These are phyloP conservation scores for Fraxinus xanthoxyloides DNA, from an alignment of 305 asterid genomes.

Conservation along the genomic window DNA sequence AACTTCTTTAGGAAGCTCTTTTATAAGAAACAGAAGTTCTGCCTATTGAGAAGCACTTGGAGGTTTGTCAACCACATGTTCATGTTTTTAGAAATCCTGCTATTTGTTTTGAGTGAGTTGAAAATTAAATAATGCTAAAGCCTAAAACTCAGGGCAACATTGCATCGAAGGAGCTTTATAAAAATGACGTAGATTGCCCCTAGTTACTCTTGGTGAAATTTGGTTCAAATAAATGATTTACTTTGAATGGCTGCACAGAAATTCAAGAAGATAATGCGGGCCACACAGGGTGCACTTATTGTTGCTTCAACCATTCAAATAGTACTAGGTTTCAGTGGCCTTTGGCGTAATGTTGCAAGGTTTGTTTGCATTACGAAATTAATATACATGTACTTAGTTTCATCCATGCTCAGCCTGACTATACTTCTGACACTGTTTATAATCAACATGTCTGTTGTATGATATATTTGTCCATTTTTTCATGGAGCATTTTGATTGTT, in stretches of 20 bases:
- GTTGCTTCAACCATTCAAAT: constrained; percentile 61
- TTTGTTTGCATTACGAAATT: constrained; percentile 14
- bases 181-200: neutral
- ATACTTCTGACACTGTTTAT: neutral
- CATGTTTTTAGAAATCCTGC: neutral
- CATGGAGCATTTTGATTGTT: neutral
- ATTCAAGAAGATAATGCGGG: constrained; percentile 59
- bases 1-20: neutral
- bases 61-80: neutral
- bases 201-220: neutral
- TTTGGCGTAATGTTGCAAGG: constrained; percentile 70
- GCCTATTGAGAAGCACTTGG: neutral
- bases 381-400: neutral
- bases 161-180: neutral
- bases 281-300: constrained; percentile 54
- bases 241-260: constrained; percentile 43
- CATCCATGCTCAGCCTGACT: neutral
- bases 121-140: neutral
- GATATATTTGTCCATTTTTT: neutral
- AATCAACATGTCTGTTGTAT: neutral
- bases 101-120: neutral
- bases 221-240: constrained; percentile 9
- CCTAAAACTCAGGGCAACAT: neutral
- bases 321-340: constrained; percentile 56
- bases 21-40: neutral